Percentiles rank a stretch among this genome's conserved stretches.
Evolutionary conservation across 1,284 basidiomycete species (phyloP).

Genomic region (Ceratobasidium sp.): DNA sequence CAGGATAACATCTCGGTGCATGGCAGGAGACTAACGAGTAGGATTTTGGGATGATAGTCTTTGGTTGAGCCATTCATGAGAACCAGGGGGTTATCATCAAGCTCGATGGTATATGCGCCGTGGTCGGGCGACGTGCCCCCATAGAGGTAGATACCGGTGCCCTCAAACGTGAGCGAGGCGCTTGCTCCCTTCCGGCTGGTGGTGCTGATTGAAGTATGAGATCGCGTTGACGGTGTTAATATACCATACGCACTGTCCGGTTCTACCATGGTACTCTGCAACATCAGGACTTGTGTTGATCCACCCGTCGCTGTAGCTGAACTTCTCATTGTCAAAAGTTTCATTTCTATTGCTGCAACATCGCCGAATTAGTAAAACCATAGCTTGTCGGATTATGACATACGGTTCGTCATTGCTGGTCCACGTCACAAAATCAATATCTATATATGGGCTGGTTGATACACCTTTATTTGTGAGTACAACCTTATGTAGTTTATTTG

Average conservation of each 20-base stretch:
- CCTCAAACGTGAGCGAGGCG: constrained; percentile 18
- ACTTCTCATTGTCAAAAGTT: constrained; percentile 4
- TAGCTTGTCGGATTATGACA: neutral
- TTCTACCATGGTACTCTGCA: neutral
- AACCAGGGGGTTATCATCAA: constrained; percentile 6
- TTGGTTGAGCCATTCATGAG: constrained; percentile 22
- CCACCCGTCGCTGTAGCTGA: constrained; percentile 9
- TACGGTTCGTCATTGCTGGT: constrained; percentile 32
- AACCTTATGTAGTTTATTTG: constrained; percentile 19
- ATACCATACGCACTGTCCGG: constrained; percentile 24
- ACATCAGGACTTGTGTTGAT: neutral
- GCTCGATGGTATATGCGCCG: constrained; percentile 4
- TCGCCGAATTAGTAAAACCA: neutral
- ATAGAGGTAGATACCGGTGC: constrained; percentile 33
- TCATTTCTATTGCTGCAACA: neutral
- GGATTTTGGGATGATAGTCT: constrained; percentile 10
- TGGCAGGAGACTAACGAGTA: constrained; percentile 2
- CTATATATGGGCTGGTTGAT: neutral
- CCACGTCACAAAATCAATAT: constrained; percentile 37
- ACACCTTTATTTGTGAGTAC: constrained; percentile 3
- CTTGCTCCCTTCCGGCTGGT: constrained; percentile 3
- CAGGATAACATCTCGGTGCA: neutral
- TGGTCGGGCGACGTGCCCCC: constrained; percentile 15
- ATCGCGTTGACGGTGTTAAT: neutral
- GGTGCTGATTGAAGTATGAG: neutral